These are phyloP conservation scores for Bruguiera sexangula DNA, from an alignment of 345 rosid genomes.

Conservation along the genomic window DNA sequence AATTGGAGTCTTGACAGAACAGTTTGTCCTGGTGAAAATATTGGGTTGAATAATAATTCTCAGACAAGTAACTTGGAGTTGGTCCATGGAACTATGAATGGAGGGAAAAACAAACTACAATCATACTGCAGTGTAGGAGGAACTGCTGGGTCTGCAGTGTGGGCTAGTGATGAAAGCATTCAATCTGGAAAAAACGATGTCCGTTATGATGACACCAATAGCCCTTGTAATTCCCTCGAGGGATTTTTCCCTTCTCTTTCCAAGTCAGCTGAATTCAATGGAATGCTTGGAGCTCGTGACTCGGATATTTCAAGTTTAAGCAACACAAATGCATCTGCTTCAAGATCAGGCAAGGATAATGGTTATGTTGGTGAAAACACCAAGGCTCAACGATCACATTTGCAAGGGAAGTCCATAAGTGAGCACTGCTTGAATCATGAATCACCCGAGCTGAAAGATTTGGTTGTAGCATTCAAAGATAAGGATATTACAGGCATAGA, in stretches of 20 bases:
- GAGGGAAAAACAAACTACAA: not conserved
- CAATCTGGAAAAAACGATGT: not conserved
- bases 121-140: not conserved
- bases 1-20: conserved; percentile 5
- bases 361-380: conserved; percentile 3
- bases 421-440: conserved; percentile 5
- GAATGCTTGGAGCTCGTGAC: not conserved
- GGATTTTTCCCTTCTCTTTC: not conserved
- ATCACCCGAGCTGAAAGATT: not conserved
- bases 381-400: not conserved
- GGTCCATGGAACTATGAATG: not conserved
- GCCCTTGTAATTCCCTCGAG: not conserved
- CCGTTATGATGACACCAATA: not conserved
- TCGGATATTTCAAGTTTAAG: not conserved
- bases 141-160: not conserved
- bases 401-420: conserved; percentile 4
- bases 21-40: not conserved
- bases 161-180: not conserved
- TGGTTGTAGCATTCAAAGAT: not conserved
- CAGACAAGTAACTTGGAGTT: not conserved
- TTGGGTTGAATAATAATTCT: not conserved
- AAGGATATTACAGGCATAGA: not conserved
- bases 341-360: not conserved
- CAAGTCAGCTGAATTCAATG: not conserved
- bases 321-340: not conserved